Evolutionary conservation across 176 grass and related monocot genomes (phyloP), one percentile per base, ranked within the genome.

Genomic region (Aegilops speltoides): DNA sequence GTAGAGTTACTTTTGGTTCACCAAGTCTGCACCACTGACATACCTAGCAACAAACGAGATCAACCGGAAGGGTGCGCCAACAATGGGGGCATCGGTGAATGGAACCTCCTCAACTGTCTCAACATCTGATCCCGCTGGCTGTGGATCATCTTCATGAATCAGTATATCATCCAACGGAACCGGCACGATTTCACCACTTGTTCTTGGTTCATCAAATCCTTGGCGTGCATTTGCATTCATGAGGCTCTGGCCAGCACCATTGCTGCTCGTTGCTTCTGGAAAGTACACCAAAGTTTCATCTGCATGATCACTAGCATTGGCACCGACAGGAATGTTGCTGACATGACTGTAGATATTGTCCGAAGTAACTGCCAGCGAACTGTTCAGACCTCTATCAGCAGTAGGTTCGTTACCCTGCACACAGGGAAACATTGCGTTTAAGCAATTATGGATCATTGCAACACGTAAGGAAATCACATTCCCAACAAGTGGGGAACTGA

Each of bases 11-110:
- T 94, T 84, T 62, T 93, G 65, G 65, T 86, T 79, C 70, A 93
- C 92, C 90, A 99, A 91, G 88, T 99, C 94, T 80, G 94, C 87
- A 32, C 97, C 97, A 10, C 92, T 92, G 67, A 96, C 97, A 85
- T 85, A 99, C 78, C 89, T 96, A 68, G 97, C 92, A 69, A 98
- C 81, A 78, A 98, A 98, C 68, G 97, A 98, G 76, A 98, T 93
- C 78, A 96, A 85, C 52, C 97, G 87, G 84, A 98, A 96, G 1
- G 97, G 94, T 7, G 96, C 96, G 15, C 96, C 96, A 25, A 91
- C 92, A 8, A 98, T 91, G 14, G 97, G 94, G 28, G 97, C 97
- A 25, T 99, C 97, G 19, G 94, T 83, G 10, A 99, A 82, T 40
- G 97, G 90, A 88, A 94, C 72, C 61, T 84, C 76, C 61, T 41